A percentile compares a stretch with the other conserved stretches of the same genome.
Conservation (phyloP, 1,139 yeast species). For the Geotrichum klebahnii region DNA sequence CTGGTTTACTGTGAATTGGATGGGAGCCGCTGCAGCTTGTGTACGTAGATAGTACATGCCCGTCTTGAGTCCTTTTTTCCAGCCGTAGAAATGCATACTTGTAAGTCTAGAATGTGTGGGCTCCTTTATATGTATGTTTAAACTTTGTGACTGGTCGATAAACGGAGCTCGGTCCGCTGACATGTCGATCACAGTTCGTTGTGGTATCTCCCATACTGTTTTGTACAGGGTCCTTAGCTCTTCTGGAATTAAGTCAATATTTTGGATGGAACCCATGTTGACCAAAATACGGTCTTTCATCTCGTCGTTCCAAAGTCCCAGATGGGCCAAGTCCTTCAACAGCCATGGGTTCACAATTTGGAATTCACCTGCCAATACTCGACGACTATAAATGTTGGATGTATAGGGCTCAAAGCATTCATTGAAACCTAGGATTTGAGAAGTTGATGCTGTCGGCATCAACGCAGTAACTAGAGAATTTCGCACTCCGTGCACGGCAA, state of each 20-base stretch:
- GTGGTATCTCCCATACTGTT: constrained; percentile 92
- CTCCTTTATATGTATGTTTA: constrained; percentile 65
- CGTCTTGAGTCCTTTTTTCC: constrained; percentile 85
- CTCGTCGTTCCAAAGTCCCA: constrained; percentile 65
- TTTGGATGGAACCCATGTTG: constrained; percentile 74
- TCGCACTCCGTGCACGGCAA: constrained; percentile 56
- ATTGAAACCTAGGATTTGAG: constrained; percentile 72
- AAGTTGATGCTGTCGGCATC: constrained; percentile 87
- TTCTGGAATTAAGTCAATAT: constrained; percentile 60
- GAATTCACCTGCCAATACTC: constrained; percentile 76
- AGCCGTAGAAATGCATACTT: constrained; percentile 91
- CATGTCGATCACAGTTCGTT: constrained; percentile 70
- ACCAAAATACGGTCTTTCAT: constrained; percentile 66
- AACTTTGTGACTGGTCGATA: constrained; percentile 82
- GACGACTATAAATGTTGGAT: constrained; percentile 69
- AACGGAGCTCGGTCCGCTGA: constrained; percentile 87
- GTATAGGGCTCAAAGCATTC: constrained; percentile 81
- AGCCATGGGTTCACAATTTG: constrained; percentile 72
- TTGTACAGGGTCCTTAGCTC: constrained; percentile 65
- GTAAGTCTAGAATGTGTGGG: constrained; percentile 93
- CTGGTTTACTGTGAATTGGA: constrained; percentile 70
- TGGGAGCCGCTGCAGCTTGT: constrained; percentile 86
- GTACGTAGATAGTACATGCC: constrained; percentile 90
- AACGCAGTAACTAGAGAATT: constrained; percentile 75
- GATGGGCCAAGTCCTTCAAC: constrained; percentile 61